Conservation (phyloP, 345 rosid genomes). For the Eucalyptus globulus region DNA sequence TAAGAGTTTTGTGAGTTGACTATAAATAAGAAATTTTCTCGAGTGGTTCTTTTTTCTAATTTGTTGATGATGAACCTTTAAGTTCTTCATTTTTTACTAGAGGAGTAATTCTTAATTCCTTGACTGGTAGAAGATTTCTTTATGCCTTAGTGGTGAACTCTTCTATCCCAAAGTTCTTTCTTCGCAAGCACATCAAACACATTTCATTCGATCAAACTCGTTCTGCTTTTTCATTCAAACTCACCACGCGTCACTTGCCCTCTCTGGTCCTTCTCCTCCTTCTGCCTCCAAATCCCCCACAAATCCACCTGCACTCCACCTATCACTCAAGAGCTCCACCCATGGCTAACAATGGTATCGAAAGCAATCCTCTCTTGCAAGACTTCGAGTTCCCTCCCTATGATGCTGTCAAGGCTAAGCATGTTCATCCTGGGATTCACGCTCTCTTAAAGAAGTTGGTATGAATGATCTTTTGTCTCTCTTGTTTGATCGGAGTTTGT, state of each 20-base stretch:
- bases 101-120: background rate
- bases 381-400: conserved; percentile 76
- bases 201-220: background rate
- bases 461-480: background rate
- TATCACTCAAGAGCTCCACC: conserved; percentile 1
- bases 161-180: background rate
- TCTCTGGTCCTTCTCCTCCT: background rate
- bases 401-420: conserved; percentile 43
- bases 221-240: background rate
- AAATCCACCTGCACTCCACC: background rate
- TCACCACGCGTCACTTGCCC: background rate
- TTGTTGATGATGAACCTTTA: background rate
- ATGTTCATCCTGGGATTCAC: conserved; percentile 75
- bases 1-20: background rate
- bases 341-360: conserved; percentile 6
- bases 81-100: no score
- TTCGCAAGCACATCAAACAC: background rate
- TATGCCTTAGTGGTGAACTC: background rate
- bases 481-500: background rate
- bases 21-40: background rate
- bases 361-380: conserved; percentile 55
- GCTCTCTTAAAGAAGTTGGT: conserved; percentile 63
- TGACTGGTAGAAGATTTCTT: background rate
- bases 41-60: background rate
- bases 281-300: background rate